Conservation (phyloP, 371 early-diverging fungal species). For the Neoconidiobolus thromboides region DNA sequence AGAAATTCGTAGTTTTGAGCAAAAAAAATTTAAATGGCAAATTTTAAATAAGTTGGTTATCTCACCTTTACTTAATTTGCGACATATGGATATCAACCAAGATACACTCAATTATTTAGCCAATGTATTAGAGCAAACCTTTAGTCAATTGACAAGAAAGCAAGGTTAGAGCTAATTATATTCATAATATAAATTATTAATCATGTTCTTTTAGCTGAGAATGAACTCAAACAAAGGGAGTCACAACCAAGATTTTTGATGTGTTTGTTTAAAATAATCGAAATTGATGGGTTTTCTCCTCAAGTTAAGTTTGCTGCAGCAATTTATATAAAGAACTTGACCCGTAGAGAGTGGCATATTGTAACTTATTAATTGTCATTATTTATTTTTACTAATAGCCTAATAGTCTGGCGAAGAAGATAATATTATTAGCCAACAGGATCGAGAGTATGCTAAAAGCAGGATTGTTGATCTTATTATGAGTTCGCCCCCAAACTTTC, state of each 20-base stretch:
- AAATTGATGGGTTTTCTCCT: conserved; percentile 24
- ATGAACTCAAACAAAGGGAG: conserved; percentile 34
- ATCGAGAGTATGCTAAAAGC: conserved; percentile 62
- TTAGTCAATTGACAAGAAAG: too few species aligned
- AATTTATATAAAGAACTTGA: conserved; percentile 86
- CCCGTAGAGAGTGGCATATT: conserved; percentile 69
- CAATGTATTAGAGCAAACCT: too few species aligned
- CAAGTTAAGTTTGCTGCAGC: conserved; percentile 63
- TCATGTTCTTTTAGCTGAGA: conserved; percentile 28
- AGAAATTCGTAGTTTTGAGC: too few species aligned
- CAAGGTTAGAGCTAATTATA: too few species aligned
- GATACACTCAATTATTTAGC: too few species aligned
- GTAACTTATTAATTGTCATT: conserved; percentile 19
- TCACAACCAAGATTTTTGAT: conserved; percentile 50
- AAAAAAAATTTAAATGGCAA: too few species aligned
- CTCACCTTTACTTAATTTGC: too few species aligned
- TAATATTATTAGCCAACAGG: conserved; percentile 32
- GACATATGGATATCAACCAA: too few species aligned
- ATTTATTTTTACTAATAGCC: not conserved
- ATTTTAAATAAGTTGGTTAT: too few species aligned
- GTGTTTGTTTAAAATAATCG: conserved; percentile 46
- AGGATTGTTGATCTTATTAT: conserved; percentile 75
- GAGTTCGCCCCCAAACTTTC: conserved; percentile 50
- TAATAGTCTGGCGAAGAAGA: conserved; percentile 24
- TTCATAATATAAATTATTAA: not conserved